Evolutionary conservation across 257 asterid species (phyloP).

Genomic region (Misopates orontium): DNA sequence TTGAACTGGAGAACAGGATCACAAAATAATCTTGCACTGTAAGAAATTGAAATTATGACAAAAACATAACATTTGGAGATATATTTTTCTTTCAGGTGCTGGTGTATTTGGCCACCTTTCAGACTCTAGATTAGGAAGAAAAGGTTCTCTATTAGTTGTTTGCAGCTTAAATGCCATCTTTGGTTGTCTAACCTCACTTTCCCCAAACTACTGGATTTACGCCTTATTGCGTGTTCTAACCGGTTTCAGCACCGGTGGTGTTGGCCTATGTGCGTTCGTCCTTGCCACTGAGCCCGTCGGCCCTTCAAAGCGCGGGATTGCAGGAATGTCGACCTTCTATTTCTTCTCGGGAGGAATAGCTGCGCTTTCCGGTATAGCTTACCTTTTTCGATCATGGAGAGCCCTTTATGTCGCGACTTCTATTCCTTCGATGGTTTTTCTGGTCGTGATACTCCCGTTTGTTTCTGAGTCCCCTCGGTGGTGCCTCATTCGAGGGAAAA

Average conservation of each 20-base stretch:
- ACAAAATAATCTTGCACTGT: too few species aligned
- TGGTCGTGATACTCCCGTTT: conserved; percentile 56
- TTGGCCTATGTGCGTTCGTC: conserved; percentile 85
- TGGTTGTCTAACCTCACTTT: conserved; percentile 70
- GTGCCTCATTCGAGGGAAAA: conserved; percentile 70
- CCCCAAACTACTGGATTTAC: conserved; percentile 62
- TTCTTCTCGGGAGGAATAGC: conserved; percentile 86
- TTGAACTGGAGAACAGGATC: too few species aligned
- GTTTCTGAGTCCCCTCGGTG: conserved; percentile 86
- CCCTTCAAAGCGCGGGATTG: conserved; percentile 66
- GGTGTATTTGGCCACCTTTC: conserved; percentile 93
- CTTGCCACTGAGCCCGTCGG: conserved; percentile 90
- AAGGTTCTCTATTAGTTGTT: conserved; percentile 68
- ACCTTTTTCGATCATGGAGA: conserved; percentile 66
- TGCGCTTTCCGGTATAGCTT: conserved; percentile 64
- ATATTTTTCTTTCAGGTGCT: conserved; percentile 54
- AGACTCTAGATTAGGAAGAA: conserved; percentile 75
- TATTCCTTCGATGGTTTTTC: conserved; percentile 56
- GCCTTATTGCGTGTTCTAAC: conserved; percentile 65
- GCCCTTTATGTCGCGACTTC: conserved; percentile 71
- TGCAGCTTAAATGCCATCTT: conserved; percentile 70
- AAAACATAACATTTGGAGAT: background rate
- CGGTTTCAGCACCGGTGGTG: conserved; percentile 91
- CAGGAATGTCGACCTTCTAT: conserved; percentile 92
- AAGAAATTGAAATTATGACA: background rate